phyloP scores from a whole-genome alignment of 2,329 filamentous ascomycete genomes.

The Epichloe glyceriae region DNA sequence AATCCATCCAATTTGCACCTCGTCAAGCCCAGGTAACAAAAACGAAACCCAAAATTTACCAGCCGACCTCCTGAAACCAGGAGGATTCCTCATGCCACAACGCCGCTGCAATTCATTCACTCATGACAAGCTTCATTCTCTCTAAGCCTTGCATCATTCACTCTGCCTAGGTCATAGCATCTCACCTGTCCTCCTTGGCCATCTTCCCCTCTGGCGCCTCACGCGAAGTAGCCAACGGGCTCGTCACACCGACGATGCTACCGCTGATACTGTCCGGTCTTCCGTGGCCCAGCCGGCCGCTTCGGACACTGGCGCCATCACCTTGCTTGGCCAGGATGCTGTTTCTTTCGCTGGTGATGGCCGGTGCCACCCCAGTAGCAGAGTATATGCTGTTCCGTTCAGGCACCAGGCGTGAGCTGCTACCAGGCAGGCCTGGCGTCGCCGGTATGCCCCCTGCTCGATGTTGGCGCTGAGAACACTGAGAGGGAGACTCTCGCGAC shows the following conservation, averaged over 20 bases:
- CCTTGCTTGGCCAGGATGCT: constrained; percentile 62
- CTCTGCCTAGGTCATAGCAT: constrained; percentile 9
- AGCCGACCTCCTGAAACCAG: background rate
- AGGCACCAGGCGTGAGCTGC: constrained; percentile 28
- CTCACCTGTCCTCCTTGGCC: constrained; percentile 19
- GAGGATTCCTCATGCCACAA: background rate
- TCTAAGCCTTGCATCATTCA: constrained; percentile 1
- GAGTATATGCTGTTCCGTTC: constrained; percentile 78
- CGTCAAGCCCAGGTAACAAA: background rate
- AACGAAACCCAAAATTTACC: background rate
- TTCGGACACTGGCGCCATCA: constrained; percentile 67
- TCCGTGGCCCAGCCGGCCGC: constrained; percentile 62
- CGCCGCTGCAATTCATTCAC: constrained; percentile 1
- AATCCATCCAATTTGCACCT: background rate
- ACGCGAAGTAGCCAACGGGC: constrained; percentile 47
- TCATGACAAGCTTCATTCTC: background rate
- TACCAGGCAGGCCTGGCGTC: constrained; percentile 41
- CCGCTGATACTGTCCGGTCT: constrained; percentile 72
- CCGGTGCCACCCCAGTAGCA: constrained; percentile 52
- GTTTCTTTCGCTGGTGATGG: constrained; percentile 61
- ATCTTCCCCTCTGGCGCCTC: constrained; percentile 27
- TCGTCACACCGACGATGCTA: constrained; percentile 52
- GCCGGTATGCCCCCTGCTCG: constrained; percentile 32
- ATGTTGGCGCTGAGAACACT: constrained; percentile 65
- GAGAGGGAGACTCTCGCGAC: constrained; percentile 65